These are phyloP conservation scores for Neovahlkampfia damariscottae DNA, from an alignment of 78 protist genomes.

Conservation along the genomic window DNA sequence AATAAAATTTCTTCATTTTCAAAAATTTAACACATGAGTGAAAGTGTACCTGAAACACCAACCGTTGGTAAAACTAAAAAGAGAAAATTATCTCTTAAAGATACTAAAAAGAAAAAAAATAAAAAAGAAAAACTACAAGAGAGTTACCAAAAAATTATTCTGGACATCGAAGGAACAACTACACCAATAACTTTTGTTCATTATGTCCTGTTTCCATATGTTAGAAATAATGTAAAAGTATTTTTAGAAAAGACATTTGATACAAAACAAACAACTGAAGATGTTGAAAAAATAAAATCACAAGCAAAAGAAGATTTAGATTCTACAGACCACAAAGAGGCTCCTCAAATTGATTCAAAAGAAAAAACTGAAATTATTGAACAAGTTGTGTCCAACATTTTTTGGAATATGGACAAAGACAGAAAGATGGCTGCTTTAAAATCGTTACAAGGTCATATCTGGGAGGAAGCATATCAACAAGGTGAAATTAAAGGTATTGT, in stretches of 20 bases:
- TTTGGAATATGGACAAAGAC: slow-evolving; percentile 36
- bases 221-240: slow-evolving; percentile 1
- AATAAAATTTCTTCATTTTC: too few relatives aligned
- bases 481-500: slow-evolving; percentile 35
- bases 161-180: slow-evolving; percentile 66
- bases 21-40: too few relatives aligned
- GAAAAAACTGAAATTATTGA: background rate
- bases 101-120: too few relatives aligned
- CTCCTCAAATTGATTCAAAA: slow-evolving; percentile 3
- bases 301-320: background rate
- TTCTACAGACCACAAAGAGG: slow-evolving; percentile 17
- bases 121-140: too few relatives aligned
- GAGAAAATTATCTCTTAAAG: too few relatives aligned
- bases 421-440: slow-evolving; percentile 61
- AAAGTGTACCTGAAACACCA: too few relatives aligned
- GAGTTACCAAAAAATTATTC: background rate
- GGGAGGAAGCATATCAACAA: slow-evolving; percentile 47
- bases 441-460: slow-evolving; percentile 68
- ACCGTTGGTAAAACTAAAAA: too few relatives aligned
- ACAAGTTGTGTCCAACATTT: slow-evolving; percentile 18
- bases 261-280: background rate
- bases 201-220: slow-evolving; percentile 62
- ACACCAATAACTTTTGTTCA: slow-evolving; percentile 72
- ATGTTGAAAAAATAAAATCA: slow-evolving; percentile 9
- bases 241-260: slow-evolving; percentile 17